Conservation (phyloP, 2,329 filamentous ascomycete genomes). For the Alternaria conjuncta region DNA sequence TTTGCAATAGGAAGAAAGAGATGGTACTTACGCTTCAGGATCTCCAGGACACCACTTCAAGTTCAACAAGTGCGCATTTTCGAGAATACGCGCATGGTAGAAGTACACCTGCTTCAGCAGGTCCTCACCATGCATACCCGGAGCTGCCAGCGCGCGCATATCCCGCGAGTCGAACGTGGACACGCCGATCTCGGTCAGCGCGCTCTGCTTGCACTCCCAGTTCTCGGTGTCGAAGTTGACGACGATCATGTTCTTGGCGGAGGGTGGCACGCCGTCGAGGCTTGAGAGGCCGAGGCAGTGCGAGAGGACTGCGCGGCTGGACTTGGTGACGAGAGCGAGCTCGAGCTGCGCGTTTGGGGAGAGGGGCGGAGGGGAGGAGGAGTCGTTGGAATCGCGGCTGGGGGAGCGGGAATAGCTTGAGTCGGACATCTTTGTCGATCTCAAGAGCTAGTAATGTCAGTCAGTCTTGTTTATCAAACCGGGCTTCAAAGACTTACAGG, state of each 20-base stretch:
- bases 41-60: constrained; percentile 14
- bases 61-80: constrained; percentile 13
- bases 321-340: background rate
- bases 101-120: constrained; percentile 20
- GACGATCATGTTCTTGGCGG: constrained; percentile 9
- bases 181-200: constrained; percentile 20
- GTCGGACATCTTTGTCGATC: background rate
- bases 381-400: background rate
- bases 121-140: constrained; percentile 15
- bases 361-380: background rate
- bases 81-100: constrained; percentile 21
- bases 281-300: constrained; percentile 4
- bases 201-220: constrained; percentile 10
- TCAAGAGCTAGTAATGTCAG: background rate
- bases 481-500: background rate
- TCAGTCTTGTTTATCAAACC: background rate
- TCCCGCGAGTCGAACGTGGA: constrained; percentile 17
- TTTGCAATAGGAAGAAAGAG: background rate
- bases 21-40: background rate
- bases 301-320: background rate
- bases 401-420: background rate
- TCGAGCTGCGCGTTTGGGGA: background rate
- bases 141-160: background rate
- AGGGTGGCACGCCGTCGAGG: background rate
- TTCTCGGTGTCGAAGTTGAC: constrained; percentile 18